phyloP scores from a whole-genome alignment of 495 filamentous ascomycete genomes.

The Bryoglossum gracile region DNA sequence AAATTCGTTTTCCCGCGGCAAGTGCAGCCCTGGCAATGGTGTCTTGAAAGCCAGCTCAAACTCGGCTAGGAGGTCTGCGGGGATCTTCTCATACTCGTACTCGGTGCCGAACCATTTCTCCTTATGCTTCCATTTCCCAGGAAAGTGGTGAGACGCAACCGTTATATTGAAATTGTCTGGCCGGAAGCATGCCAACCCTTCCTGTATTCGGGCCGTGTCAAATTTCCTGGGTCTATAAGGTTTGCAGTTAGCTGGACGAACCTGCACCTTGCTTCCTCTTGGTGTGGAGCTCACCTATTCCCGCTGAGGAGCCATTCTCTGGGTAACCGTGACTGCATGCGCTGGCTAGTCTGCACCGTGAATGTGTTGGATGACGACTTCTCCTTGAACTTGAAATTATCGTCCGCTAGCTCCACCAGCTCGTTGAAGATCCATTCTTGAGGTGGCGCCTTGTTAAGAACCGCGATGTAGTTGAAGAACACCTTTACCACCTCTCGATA shows the following conservation, averaged over 20 bases:
- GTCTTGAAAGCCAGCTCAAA: constrained; percentile 55
- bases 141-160: constrained; percentile 73
- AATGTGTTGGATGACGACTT: constrained; percentile 85
- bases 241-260: background rate
- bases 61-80: constrained; percentile 61
- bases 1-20: constrained; percentile 93
- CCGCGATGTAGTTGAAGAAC: constrained; percentile 88
- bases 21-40: constrained; percentile 64
- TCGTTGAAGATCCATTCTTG: constrained; percentile 93
- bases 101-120: constrained; percentile 99
- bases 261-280: constrained; percentile 23
- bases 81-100: constrained; percentile 78
- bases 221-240: constrained; percentile 58
- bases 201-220: constrained; percentile 64
- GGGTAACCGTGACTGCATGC: constrained; percentile 86
- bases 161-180: constrained; percentile 85
- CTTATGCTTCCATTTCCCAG: constrained; percentile 76
- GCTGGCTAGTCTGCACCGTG: constrained; percentile 68
- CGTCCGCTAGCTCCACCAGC: constrained; percentile 77
- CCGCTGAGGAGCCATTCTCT: constrained; percentile 82
- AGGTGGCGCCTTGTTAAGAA: constrained; percentile 72
- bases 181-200: constrained; percentile 65
- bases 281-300: too few relatives aligned
- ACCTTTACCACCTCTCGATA: constrained; percentile 83
- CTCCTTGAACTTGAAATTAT: constrained; percentile 90